A percentile compares a stretch with the other conserved stretches of the same genome.
phyloP scores from a whole-genome alignment of 2,329 filamentous ascomycete species.

The Colletotrichum nymphaeae region DNA sequence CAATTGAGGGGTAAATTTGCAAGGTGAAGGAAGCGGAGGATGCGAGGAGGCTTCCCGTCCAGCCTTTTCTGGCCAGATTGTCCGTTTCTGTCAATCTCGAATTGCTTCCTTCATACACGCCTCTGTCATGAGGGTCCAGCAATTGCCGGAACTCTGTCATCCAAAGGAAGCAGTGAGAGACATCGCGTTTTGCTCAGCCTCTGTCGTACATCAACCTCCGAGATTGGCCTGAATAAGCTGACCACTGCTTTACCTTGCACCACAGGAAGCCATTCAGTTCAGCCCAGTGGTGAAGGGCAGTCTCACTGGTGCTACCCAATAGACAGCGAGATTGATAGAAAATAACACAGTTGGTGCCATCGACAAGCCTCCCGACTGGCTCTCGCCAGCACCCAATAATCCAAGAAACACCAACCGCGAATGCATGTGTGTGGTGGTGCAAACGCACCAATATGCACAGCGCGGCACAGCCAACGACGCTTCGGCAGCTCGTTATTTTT shows the following conservation, averaged over 20 bases:
- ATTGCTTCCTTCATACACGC: background rate
- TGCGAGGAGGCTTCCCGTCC: too few relatives aligned
- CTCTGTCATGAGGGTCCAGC: background rate
- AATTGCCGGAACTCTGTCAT: background rate
- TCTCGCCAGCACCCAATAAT: background rate
- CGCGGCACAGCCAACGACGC: background rate
- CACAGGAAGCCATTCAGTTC: background rate
- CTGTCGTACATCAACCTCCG: background rate
- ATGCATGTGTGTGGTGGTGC: background rate
- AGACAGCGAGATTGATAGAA: background rate
- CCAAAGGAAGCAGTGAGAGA: background rate
- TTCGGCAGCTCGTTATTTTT: background rate
- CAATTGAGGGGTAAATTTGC: background rate
- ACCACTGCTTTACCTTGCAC: background rate
- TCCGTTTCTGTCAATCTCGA: background rate
- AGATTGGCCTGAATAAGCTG: background rate
- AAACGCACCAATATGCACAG: background rate
- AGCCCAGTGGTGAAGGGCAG: background rate
- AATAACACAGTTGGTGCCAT: background rate
- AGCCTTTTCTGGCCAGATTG: background rate
- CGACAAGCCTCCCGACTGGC: background rate
- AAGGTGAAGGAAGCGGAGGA: background rate
- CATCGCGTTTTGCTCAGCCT: background rate
- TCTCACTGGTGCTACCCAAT: background rate
- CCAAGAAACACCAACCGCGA: background rate